Evolutionary conservation across 2,329 filamentous ascomycete genomes (phyloP).

Genomic region (Fusarium pseudonygamai): DNA sequence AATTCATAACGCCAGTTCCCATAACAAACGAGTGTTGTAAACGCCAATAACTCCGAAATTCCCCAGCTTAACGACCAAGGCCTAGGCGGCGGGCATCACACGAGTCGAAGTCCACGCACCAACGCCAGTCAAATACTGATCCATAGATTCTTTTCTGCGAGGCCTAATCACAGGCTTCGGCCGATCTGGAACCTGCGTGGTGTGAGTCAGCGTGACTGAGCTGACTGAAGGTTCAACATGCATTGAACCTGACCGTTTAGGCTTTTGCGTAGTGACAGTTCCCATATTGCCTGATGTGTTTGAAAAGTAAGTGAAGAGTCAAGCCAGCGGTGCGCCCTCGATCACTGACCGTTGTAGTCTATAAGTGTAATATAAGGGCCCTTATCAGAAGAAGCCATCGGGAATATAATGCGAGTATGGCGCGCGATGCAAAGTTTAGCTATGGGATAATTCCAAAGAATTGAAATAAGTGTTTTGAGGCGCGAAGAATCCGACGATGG

Average conservation of each 20-base stretch:
- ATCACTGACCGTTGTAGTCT: neutral
- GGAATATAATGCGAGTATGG: rapidly evolving
- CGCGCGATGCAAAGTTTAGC: neutral
- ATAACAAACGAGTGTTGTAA: neutral
- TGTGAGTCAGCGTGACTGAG: neutral
- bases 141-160: neutral
- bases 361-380: neutral
- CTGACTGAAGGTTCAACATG: neutral
- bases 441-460: neutral
- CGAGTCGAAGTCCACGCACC: neutral
- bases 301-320: neutral
- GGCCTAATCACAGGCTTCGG: neutral
- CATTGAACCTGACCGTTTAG: neutral
- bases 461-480: neutral
- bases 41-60: rapidly evolving
- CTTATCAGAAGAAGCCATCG: neutral
- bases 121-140: neutral
- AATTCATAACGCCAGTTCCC: neutral
- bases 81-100: neutral
- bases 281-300: neutral
- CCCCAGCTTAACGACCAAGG: rapidly evolving
- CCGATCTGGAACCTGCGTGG: neutral
- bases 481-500: rapidly evolving
- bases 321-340: rapidly evolving
- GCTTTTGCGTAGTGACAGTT: neutral